Evolutionary conservation across 306 rosid genomes (phyloP), one percentile per base, ranked within the genome.

Genomic region (barrel medic (Medicago truncatula)): DNA sequence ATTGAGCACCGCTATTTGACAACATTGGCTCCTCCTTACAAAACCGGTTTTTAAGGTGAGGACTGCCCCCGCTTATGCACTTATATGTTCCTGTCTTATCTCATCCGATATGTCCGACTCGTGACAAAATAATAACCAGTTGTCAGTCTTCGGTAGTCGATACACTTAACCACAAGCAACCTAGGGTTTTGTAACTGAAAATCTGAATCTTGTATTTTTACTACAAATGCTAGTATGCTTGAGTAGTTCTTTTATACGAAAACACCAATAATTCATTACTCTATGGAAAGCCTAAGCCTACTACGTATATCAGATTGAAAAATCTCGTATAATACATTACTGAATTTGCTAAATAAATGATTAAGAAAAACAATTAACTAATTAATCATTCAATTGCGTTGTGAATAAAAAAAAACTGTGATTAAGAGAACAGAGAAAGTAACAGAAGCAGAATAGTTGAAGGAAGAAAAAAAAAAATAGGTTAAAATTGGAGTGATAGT

Each of bases 401-500:
- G 36, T n/a, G 11, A 25, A 28, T 38, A 15, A 44, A 62, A 8
- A 8, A 56, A 12, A 56, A 49, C 8, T 34, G 21, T 62, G 44
- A 28, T 62, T n/a, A 71, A 0, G 15, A 56, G 43, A 59, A 17
- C 28, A 63, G 8, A 47, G 31, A 77, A 39, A 13, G 31, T 66
- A 69, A 68, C 31, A 3, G n/a, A 50, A 9, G 64, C 60, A 14
- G 18, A 75, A 60, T 23, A 68, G 50, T 4, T 13, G 12, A 39
- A 67, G 39, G 40, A 14, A 49, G 17, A 8, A 63, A 23, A n/a
- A 17, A 40, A 28, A 61, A 21, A 71, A 20, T 34, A 67, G 65
- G 41, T 31, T 67, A 9, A 2, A 31, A 65, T 80, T 58, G 8
- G 52, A 76, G 56, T 23, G 69, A 64, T 11, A 64, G 34, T 54